Conservation (phyloP, 352 stramenopile species). For the Globisporangium paddicum region DNA sequence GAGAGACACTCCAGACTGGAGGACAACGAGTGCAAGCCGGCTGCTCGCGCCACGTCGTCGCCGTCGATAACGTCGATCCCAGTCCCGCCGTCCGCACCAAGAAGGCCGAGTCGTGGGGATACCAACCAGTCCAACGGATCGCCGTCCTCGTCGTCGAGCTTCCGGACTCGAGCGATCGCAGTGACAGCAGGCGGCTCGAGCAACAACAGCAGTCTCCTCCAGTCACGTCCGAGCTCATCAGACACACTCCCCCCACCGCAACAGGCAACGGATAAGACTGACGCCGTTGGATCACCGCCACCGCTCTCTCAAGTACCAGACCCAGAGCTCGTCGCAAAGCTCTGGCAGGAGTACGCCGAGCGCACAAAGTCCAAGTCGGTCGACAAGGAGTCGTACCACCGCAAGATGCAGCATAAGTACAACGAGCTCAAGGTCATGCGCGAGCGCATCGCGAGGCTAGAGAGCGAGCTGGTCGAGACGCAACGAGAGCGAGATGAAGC, state of each 20-base stretch:
- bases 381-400: constrained; percentile 53
- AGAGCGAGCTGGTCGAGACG: constrained; percentile 33
- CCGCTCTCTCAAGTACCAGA: constrained; percentile 16
- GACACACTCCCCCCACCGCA: not conserved
- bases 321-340: constrained; percentile 38
- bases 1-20: not conserved
- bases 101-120: constrained; percentile 15
- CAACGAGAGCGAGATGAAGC: constrained; percentile 36
- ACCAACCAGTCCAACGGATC: constrained; percentile 18
- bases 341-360: constrained; percentile 60
- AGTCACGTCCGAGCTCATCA: not conserved
- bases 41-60: constrained; percentile 8
- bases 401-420: constrained; percentile 71
- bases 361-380: constrained; percentile 42
- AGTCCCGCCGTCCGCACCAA: constrained; percentile 16
- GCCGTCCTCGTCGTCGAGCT: constrained; percentile 14
- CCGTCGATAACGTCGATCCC: constrained; percentile 20
- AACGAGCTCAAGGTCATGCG: constrained; percentile 51
- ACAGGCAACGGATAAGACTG: not conserved
- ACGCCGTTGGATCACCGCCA: not conserved
- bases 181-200: constrained; percentile 9
- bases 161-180: constrained; percentile 22
- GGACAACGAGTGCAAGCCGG: not conserved
- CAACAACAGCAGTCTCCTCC: not conserved
- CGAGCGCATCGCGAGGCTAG: constrained; percentile 38